Base-by-base conservation (phyloP, 805 yeast genomes). In the Myxozyma sirexii region DNA sequence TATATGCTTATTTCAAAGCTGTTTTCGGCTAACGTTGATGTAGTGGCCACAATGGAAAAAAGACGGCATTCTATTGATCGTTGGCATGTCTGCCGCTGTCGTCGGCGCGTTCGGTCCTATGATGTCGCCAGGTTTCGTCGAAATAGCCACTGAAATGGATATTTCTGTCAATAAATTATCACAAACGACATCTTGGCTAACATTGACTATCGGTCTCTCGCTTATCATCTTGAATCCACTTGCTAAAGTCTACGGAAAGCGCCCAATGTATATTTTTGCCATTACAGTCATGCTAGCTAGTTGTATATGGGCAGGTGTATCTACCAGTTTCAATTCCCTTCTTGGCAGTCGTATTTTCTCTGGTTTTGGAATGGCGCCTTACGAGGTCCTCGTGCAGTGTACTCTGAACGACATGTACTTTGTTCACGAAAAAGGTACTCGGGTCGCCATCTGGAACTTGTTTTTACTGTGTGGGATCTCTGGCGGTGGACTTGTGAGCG, bases 321-420 rank as follows among this genome's bases (percentile, higher is more conserved):
- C 87, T 8, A 65, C 77, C 12, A 70, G 75, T 45, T 84, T 78
- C 68, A 81, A 80, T 4, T 76, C 80, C 5, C 72, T 84, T 26
- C 74, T 84, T 76, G 86, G 82, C 4, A 86, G 84, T 1, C 77
- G 88, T 62, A 76, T 84, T 1, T 69, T 83, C 17, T 77, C 78
- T 67, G 87, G 86, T 15, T 70, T 84, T 55, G 87, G 87, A 3
- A 80, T 82, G 42, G 77, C 85, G 3, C 85, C 87, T 3, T 78
- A 83, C 10, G 88, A 84, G 70, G 80, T 85, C 2, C 73, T 84
- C 56, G 86, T 87, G 1, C 76, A 82, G 1, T 79, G 87, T 3
- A 81, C 86, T 1, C 80, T 84, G 50, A 84, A 86, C 4, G 88
- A 84, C 66, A 81, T 84, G 50, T 83, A 79, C 63, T 83, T 82